Base-by-base conservation (phyloP, 192 early-diverging fungal genomes). In the Backusella macrospora region DNA sequence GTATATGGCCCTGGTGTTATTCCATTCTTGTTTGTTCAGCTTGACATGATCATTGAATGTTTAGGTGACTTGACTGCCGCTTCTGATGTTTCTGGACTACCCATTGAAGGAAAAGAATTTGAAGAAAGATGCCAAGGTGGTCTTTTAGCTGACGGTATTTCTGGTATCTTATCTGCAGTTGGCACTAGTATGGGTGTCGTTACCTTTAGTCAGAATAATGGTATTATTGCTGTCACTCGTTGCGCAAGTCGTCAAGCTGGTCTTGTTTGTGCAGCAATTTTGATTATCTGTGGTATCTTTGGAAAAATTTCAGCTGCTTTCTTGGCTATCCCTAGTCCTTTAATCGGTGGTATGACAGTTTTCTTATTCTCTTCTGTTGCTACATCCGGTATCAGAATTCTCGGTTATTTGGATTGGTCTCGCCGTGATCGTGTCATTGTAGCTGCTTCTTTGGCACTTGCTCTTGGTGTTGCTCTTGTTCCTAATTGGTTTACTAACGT, bases 181-280 rank as follows among this genome's bases (percentile, higher is more conserved):
- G 73, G 71, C 44, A 84, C 86, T 64, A 87, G 80, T 59, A 81
- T 81, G 38, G 86, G 86, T n/a, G 81, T 87, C 46, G 73, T 76
- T 8, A 87, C 86, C 26, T 87, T 86, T 44, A 86, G 86, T 39
- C 86, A 87, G 37, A 87, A 87, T 73, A 87, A 87, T 65, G 86
- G 86, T 43, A 80, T 87, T 76, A 87, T 87, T 45, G 84, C 86
- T 3, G 63, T 87, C 34, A 87, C 86, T 16, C 75, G 86, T 55
- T 87, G 86, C 39, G 86, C 86, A 64, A 87, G 86, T 65, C 78
- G 81, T 37, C 65, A 74, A 59, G 86, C 86, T 23, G 86, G 86
- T 6, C 87, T 86, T 46, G 81, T 82, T 76, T 87, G 86, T 55
- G 88, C 86, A 67, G 12, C 79, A 29, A 83, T 85, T 73, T 73